Evolutionary conservation across 306 rosid species (phyloP).

Genomic region (Medicago truncatula): MtrunA17r5.0-ANR NC_053048.1:50747501-50748000

Average conservation of each 20-base stretch:
- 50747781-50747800: constrained; percentile 91
- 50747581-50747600: not conserved
- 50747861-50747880: constrained; percentile 87
- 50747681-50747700: not conserved
- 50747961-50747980: constrained; percentile 91
- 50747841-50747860: constrained; percentile 95
- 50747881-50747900: constrained; percentile 94
- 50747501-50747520: constrained; percentile 16
- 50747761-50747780: constrained; percentile 78
- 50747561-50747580: constrained; percentile 15
- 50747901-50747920: constrained; percentile 99
- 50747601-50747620: constrained; percentile 7
- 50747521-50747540: constrained; percentile 4
- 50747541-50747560: constrained; percentile 11
- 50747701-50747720: constrained; percentile 7
- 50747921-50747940: constrained; percentile 98
- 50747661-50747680: constrained; percentile 6
- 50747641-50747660: constrained; percentile 15
- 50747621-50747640: constrained; percentile 12
- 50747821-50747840: constrained; percentile 94
- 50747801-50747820: constrained; percentile 95
- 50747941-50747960: constrained; percentile 97
- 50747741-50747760: constrained; percentile 25
- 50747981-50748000: constrained; percentile 95
- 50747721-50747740: not conserved